phyloP scores from a whole-genome alignment of 148 eudicot genomes.

The Cornus florida region DNA sequence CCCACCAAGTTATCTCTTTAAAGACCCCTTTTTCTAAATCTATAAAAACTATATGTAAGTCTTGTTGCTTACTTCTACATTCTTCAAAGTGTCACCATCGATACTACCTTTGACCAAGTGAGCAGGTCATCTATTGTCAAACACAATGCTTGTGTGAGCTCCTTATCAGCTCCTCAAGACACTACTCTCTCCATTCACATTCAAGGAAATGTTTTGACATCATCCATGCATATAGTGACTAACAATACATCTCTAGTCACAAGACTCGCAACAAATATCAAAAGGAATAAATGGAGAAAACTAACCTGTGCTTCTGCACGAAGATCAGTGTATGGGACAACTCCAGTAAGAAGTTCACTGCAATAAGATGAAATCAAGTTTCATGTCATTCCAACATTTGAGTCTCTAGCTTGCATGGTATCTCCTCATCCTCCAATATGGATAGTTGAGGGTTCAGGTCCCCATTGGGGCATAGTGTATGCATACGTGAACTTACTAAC shows the following conservation, averaged over 20 bases:
- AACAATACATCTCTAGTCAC: not conserved
- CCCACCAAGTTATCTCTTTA: no score
- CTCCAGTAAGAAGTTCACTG: slow-evolving; percentile 97
- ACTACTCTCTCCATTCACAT: not conserved
- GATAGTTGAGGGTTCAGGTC: no score
- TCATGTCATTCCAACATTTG: not conserved
- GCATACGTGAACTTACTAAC: no score
- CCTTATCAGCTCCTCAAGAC: not conserved
- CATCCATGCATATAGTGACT: not conserved
- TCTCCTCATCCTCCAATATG: no score
- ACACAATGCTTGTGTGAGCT: not conserved
- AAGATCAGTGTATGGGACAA: slow-evolving; percentile 96
- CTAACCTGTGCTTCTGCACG: slow-evolving; percentile 94
- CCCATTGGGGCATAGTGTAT: no score
- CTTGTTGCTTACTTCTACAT: no score
- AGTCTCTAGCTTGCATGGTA: no score
- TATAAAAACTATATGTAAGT: no score
- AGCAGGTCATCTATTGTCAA: no score
- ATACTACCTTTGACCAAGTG: no score
- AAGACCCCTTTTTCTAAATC: no score
- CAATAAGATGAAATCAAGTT: slow-evolving; percentile 25
- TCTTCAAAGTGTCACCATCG: not conserved
- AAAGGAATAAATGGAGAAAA: slow-evolving; percentile 4
- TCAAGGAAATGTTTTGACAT: not conserved
- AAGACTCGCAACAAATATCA: not conserved